phyloP scores from a whole-genome alignment of 2,329 filamentous ascomycete genomes.

The Penicillium sp. region DNA sequence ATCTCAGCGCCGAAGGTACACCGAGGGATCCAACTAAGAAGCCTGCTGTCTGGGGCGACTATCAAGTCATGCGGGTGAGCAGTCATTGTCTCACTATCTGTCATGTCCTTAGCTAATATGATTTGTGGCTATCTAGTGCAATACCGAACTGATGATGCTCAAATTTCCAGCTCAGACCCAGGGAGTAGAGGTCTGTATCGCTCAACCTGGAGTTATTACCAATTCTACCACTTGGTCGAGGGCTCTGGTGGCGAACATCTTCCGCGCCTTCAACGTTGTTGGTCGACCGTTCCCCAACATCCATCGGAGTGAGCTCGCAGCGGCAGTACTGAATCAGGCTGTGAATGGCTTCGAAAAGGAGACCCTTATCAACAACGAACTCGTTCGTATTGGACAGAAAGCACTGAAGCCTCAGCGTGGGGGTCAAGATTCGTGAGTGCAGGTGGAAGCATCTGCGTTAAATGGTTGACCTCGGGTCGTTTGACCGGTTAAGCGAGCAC shows the following conservation, averaged over 20 bases:
- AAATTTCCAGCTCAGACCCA: slow-evolving; percentile 1
- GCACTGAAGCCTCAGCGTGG: not conserved
- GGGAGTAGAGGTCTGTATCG: slow-evolving; percentile 8
- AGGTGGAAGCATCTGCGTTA: no score
- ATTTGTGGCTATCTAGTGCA: not conserved
- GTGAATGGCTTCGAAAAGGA: slow-evolving; percentile 9
- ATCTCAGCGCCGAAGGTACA: slow-evolving; percentile 50
- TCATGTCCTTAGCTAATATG: not conserved
- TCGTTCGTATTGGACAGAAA: slow-evolving; percentile 8
- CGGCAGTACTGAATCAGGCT: slow-evolving; percentile 8
- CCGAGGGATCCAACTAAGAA: slow-evolving; percentile 51
- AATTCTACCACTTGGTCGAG: slow-evolving; percentile 8
- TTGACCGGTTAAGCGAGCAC: no score
- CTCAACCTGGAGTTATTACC: slow-evolving; percentile 6
- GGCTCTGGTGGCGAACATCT: not conserved
- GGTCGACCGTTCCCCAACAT: slow-evolving; percentile 5
- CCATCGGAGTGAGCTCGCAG: slow-evolving; percentile 3
- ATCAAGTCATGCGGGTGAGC: slow-evolving; percentile 15
- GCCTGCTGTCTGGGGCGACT: slow-evolving; percentile 17
- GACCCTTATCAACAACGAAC: slow-evolving; percentile 19
- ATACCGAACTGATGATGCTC: slow-evolving; percentile 12
- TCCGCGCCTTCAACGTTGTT: slow-evolving; percentile 1
- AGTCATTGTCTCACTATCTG: accelerated
- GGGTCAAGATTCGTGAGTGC: not conserved
- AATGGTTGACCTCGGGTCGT: no score